Base-by-base conservation (phyloP, 2,329 filamentous ascomycete genomes). In the Escovopsis weberi region DNA sequence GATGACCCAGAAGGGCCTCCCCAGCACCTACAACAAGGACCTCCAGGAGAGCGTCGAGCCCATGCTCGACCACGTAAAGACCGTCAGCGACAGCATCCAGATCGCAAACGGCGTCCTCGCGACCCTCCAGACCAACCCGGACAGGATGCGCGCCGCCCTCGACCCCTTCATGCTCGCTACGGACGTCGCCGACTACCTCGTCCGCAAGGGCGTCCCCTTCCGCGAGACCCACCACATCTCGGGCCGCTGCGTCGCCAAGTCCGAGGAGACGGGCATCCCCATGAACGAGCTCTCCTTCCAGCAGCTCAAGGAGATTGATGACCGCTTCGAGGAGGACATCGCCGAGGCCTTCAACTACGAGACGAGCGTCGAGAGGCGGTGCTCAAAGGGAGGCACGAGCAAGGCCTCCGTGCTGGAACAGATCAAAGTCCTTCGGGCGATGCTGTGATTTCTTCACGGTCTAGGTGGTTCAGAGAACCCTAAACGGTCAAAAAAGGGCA, bases 21-120 rank as follows among this genome's bases (percentile, higher is more conserved):
- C 85, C 2, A 82, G 75, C 37, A 86, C 82, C 3, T 93, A 93
- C 69, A 89, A 93, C 69, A 94, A 93, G 64, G 85, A 94, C 60
- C 64, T 93, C n/a, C 85, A 94, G 63, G 86, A 94, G 64, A 81
- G 77, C 45, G 80, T 85, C 47, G 82, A 93, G 68, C 81, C 82
- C n/a, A 77, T 94, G 64, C 74, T 94, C 39, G 85, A 93, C 60
- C 76, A 80, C 58, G 75, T 88, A 61, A 84, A 87, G 71, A 89
- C 85, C 6, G 72, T 91, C 47, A 74, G 72, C 44, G 82, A 93
- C 67, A 86, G 82, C 55, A 72, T 93, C 43, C 78, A 82, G 60
- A 94, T 94, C 52, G 83, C 84, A 26, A 83, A 82, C 23, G 83
- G 87, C 43, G 81, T 93, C 5, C 68, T 94, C 4, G 75, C 77